Conservation (phyloP, 2,329 filamentous ascomycete species). For the Leptographium lundbergii region DNA sequence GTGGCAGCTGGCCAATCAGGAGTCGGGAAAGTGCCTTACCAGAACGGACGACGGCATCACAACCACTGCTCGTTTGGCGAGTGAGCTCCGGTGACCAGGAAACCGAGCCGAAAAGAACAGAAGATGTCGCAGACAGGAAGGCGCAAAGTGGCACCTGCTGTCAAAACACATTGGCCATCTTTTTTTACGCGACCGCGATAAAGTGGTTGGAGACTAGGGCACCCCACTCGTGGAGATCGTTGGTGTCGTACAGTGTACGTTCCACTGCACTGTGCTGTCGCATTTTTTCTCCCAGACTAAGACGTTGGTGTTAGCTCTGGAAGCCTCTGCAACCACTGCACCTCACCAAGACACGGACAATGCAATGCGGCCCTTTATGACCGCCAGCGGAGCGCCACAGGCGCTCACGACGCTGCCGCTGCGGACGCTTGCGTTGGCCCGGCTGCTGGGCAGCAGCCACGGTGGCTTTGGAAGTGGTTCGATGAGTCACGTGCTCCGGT, state of each 20-base stretch:
- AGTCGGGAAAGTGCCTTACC: neutral
- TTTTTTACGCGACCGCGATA: neutral
- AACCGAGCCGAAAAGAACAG: neutral
- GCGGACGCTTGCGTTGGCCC: neutral
- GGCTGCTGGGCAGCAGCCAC: neutral
- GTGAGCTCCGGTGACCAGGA: neutral
- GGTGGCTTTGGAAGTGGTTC: neutral
- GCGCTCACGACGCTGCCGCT: neutral
- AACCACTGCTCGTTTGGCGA: neutral
- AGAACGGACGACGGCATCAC: neutral
- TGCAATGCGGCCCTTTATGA: neutral
- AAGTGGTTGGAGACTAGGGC: neutral
- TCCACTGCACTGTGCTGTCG: too few species aligned
- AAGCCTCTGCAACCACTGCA: neutral
- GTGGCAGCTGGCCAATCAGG: too few species aligned
- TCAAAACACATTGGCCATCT: neutral
- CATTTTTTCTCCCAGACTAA: too few species aligned
- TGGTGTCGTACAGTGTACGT: too few species aligned
- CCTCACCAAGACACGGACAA: neutral
- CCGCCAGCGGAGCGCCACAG: neutral
- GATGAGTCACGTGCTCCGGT: neutral
- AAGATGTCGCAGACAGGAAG: neutral
- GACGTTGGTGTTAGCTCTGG: neutral
- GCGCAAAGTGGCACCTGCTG: neutral
- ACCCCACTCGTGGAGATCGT: neutral